phyloP scores from a whole-genome alignment of 1,139 yeast species.

The Ogataea hybrid region DNA sequence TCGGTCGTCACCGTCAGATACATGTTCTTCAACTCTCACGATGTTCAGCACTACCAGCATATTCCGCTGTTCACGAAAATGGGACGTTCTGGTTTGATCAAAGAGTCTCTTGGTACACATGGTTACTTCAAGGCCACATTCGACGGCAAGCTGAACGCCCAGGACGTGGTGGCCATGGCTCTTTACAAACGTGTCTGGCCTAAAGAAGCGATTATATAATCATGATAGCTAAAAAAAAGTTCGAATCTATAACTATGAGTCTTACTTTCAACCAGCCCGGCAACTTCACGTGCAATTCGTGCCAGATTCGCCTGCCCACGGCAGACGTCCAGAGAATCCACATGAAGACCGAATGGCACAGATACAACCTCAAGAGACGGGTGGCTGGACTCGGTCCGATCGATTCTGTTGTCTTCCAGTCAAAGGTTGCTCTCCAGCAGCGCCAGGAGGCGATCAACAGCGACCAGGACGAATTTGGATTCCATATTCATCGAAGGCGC shows the following conservation, averaged over 20 bases:
- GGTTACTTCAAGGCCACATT: constrained; percentile 97
- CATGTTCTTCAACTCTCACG: no score
- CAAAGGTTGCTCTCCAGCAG: constrained; percentile 35
- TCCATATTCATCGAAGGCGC: constrained; percentile 38
- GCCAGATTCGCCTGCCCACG: constrained; percentile 72
- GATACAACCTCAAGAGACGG: constrained; percentile 87
- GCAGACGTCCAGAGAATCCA: constrained; percentile 84
- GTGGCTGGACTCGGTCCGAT: constrained; percentile 85
- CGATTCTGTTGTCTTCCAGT: constrained; percentile 50
- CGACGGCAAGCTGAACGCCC: constrained; percentile 87
- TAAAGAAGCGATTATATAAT: constrained; percentile 33
- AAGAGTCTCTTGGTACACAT: no score
- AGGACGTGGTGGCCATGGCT: constrained; percentile 93
- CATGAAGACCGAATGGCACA: constrained; percentile 97
- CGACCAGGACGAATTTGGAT: constrained; percentile 62
- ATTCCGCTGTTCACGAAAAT: no score
- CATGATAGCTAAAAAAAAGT: neutral
- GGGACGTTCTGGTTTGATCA: no score
- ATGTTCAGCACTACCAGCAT: no score
- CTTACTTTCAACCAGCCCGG: constrained; percentile 23
- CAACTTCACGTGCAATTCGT: constrained; percentile 79
- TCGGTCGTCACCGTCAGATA: no score
- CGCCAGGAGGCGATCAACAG: constrained; percentile 31
- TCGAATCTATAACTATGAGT: neutral
- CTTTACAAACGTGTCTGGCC: constrained; percentile 96